Evolutionary conservation across 1,139 yeast genomes (phyloP).

Genomic region (Protomyces inundatus): DNA sequence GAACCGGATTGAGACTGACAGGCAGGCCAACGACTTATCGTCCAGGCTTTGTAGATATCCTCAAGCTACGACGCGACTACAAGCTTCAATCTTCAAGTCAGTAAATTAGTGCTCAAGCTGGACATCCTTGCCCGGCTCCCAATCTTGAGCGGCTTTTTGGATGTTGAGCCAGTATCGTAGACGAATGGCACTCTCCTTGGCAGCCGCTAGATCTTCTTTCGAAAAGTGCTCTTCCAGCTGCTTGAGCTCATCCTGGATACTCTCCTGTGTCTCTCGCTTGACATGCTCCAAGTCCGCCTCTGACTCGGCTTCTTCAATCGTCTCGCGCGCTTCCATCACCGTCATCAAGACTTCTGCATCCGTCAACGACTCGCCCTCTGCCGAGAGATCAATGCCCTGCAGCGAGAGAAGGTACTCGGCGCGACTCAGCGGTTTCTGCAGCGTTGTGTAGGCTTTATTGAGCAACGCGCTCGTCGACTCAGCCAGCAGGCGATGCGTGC

Average conservation of each 20-base stretch:
- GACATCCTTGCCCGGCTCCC: slow-evolving; percentile 34
- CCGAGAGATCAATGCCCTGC: slow-evolving; percentile 44
- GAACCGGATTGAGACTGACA: background rate
- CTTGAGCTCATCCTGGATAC: slow-evolving; percentile 47
- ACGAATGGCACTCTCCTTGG: slow-evolving; percentile 62
- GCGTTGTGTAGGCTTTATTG: slow-evolving; percentile 68
- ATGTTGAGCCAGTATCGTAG: slow-evolving; percentile 83
- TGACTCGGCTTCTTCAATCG: slow-evolving; percentile 56
- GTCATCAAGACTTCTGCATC: slow-evolving; percentile 49
- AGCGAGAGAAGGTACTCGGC: slow-evolving; percentile 52
- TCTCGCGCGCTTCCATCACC: slow-evolving; percentile 76
- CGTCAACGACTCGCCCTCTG: slow-evolving; percentile 16
- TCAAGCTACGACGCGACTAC: slow-evolving; percentile 17
- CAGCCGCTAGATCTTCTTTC: slow-evolving; percentile 47
- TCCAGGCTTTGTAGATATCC: slow-evolving; percentile 12
- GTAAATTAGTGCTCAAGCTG: slow-evolving; percentile 30
- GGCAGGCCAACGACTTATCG: slow-evolving; percentile 1
- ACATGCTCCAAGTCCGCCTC: slow-evolving; percentile 55
- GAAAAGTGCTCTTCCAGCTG: slow-evolving; percentile 42
- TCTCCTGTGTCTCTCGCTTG: slow-evolving; percentile 50
- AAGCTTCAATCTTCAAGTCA: background rate
- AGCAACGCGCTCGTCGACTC: slow-evolving; percentile 48
- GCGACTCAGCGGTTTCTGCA: slow-evolving; percentile 65
- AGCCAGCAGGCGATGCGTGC: slow-evolving; percentile 33
- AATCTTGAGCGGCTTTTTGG: slow-evolving; percentile 61